Evolutionary conservation across 2,329 filamentous ascomycete genomes (phyloP).

Genomic region (Dothiorella sarmentorum): DNA sequence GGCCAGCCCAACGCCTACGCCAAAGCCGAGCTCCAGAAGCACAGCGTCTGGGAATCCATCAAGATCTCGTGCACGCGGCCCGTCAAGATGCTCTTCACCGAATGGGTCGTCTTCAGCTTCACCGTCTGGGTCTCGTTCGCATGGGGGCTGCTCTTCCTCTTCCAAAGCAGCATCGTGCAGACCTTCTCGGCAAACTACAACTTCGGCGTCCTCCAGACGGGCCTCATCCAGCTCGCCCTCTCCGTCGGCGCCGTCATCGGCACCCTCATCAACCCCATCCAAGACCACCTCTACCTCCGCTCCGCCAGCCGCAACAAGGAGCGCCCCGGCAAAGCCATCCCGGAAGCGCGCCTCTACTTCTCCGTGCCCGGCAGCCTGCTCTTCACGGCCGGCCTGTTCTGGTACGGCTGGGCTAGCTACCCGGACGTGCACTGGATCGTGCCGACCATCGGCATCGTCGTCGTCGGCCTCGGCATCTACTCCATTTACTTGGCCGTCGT

Average conservation of each 20-base stretch:
- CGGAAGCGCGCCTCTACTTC: constrained; percentile 80
- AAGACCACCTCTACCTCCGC: constrained; percentile 31
- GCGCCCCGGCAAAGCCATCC: constrained; percentile 31
- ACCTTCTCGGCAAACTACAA: constrained; percentile 40
- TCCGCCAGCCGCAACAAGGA: constrained; percentile 36
- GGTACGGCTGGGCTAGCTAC: constrained; percentile 66
- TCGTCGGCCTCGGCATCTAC: constrained; percentile 82
- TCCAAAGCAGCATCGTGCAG: constrained; percentile 41
- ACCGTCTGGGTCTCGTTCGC: constrained; percentile 45
- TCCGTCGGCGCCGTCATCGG: constrained; percentile 43
- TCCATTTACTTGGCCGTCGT: constrained; percentile 83
- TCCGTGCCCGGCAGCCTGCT: constrained; percentile 70
- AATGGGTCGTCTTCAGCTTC: constrained; percentile 43
- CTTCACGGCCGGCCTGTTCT: constrained; percentile 75
- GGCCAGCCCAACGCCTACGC: constrained; percentile 33
- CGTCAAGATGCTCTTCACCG: constrained; percentile 40
- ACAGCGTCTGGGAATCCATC: constrained; percentile 25
- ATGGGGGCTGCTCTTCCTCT: constrained; percentile 44
- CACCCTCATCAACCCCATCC: constrained; percentile 39
- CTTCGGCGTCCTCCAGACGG: constrained; percentile 34
- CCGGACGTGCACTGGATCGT: constrained; percentile 66
- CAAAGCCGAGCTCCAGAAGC: constrained; percentile 27
- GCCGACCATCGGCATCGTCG: constrained; percentile 64
- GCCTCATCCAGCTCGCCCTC: constrained; percentile 42
- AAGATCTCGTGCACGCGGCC: constrained; percentile 41